These are phyloP conservation scores for Henckelia pumila DNA, from an alignment of 257 asterid genomes.

Conservation along the genomic window DNA sequence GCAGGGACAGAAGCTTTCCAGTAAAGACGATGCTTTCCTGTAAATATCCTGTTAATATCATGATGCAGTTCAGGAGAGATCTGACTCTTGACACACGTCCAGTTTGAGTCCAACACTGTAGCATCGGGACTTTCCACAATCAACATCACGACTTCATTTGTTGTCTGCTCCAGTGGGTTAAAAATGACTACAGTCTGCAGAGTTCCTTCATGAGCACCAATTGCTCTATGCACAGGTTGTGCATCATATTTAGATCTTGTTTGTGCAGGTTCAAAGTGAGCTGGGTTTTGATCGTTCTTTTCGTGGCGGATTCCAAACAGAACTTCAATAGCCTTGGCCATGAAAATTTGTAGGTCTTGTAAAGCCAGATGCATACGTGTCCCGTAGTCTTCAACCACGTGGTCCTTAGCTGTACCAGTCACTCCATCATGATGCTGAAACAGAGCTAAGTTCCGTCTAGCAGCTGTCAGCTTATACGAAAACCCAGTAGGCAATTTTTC, in stretches of 20 bases:
- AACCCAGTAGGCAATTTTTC: conserved; percentile 84
- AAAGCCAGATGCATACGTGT: conserved; percentile 86
- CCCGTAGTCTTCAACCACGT: conserved; percentile 90
- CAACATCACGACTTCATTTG: conserved; percentile 83
- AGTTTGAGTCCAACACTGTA: conserved; percentile 87
- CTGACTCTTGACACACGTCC: conserved; percentile 98
- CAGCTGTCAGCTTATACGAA: conserved; percentile 80
- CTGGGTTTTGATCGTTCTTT: conserved; percentile 70
- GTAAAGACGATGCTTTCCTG: conserved; percentile 84
- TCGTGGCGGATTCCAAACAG: conserved; percentile 83
- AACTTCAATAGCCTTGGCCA: conserved; percentile 87
- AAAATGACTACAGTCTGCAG: conserved; percentile 83
- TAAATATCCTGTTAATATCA: conserved; percentile 44
- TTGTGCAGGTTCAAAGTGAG: conserved; percentile 84
- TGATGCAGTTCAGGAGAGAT: conserved; percentile 79
- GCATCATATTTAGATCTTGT: conserved; percentile 76
- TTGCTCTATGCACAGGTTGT: conserved; percentile 67
- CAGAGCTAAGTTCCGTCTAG: conserved; percentile 87
- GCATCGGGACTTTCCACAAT: conserved; percentile 87
- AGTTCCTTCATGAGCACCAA: conserved; percentile 77
- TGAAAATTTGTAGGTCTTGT: conserved; percentile 79
- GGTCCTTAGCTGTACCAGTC: conserved; percentile 96
- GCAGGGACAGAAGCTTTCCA: conserved; percentile 93
- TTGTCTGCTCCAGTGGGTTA: conserved; percentile 81
- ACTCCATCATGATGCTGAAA: conserved; percentile 99